Evolutionary conservation across 768 basidiomycete species (phyloP), one percentile per base, ranked within the genome.

Genomic region (Cystofilobasidium bisporidii): DNA sequence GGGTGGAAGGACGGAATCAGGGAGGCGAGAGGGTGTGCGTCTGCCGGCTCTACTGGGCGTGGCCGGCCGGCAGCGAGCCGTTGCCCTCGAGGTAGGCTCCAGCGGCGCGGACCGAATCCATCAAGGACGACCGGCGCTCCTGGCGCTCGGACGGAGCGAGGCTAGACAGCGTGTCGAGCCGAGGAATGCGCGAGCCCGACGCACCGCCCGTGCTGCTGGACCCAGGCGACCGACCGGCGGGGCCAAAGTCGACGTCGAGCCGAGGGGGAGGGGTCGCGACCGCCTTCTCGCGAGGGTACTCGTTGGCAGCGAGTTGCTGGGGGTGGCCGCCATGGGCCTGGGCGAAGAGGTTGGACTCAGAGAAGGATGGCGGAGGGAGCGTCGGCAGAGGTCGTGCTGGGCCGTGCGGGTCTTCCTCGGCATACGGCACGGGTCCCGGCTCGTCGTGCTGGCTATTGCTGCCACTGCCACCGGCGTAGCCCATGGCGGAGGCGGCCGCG

Each of bases 41-140:
- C 26, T 8, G 28, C 10, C 17, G 53, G 10, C 22, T 2, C n/a
- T 60, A 60, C 28, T 56, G 53, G 30, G 2, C 53, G 53, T 56
- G 26, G 48, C 11, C 28, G 12, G 59, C 3, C 36, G 36, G 11
- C 14, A 9, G 26, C 12, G 33, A 2, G 32, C 41, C 41, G n/a
- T 60, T 60, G n/a, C 59, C 59, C 28, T 65, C 64, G 45, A 65
- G 59, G 57, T 59, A 65, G 12, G 64, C 56, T 8, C 64, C 59
- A 0, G 64, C 64, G 1, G 64, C 64, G 5, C 45, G 22, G 14
- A 61, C 58, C 22, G 43, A 48, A n/a, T 59, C 64, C 64, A 65
- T 65, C 26, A 65, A 32, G 20, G 57, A 60, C 41, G 57, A 59
- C 38, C 64, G 43, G 24, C 64, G 41, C 30, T 65, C 64, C 20